phyloP scores from a whole-genome alignment of 768 basidiomycete species.

The Pholiota microspora region DNA sequence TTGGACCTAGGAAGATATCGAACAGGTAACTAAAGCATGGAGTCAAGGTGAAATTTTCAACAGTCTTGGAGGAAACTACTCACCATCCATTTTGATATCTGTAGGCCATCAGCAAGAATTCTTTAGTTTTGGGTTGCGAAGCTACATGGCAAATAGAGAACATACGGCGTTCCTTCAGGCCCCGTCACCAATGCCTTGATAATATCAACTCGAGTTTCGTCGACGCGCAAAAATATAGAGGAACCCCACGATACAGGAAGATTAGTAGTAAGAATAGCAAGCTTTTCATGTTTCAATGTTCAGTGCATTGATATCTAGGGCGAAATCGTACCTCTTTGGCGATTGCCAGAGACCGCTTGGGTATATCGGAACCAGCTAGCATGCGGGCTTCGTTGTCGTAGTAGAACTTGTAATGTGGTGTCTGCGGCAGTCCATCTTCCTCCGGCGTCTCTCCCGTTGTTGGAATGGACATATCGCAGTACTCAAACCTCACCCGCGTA shows the following conservation, averaged over 20 bases:
- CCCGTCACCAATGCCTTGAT: constrained; percentile 93
- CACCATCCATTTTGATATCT: constrained; percentile 93
- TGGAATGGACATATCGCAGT: constrained; percentile 75
- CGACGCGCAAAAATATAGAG: constrained; percentile 89
- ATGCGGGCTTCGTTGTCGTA: constrained; percentile 83
- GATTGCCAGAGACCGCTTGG: constrained; percentile 89
- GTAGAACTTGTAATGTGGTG: constrained; percentile 78
- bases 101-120: not conserved
- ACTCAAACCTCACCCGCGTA: constrained; percentile 79
- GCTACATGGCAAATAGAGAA: constrained; percentile 8
- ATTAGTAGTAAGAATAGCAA: constrained; percentile 91
- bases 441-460: constrained; percentile 16
- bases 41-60: not conserved
- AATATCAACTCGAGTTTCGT: constrained; percentile 88
- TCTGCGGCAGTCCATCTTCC: constrained; percentile 45
- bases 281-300: constrained; percentile 44
- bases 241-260: constrained; percentile 95
- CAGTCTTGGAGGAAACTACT: constrained; percentile 19
- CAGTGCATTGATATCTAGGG: too few relatives aligned
- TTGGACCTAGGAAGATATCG: constrained; percentile 90
- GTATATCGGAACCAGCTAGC: constrained; percentile 82
- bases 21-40: constrained; percentile 49
- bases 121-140: not conserved
- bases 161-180: constrained; percentile 91
- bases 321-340: constrained; percentile 75